Evolutionary conservation across 345 rosid species (phyloP), one percentile per base, ranked within the genome.

Genomic region (Theobroma cacao): DNA sequence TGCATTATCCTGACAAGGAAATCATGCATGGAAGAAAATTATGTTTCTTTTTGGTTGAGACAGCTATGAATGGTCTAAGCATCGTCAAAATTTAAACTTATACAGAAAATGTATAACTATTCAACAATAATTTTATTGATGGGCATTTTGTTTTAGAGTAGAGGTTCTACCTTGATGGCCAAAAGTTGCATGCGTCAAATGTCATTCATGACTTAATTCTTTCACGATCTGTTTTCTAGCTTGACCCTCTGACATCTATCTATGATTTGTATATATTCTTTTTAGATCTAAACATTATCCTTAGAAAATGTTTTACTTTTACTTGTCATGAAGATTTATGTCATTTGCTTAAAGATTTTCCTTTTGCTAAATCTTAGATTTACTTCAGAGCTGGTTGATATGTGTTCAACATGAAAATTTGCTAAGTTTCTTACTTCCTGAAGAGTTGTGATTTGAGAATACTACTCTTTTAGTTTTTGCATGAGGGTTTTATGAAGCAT

Each of bases 401-500:
- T 41, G 52, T 1, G 11, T 67, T 67, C 53, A 67, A 6, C 53
- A 2, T 67, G 5, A 67, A 67, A 68, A 15, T 69, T 28, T 45
- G 24, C 59, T 31, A 17, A 48, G 40, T 18, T 48, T 70, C 40
- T 31, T 48, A 17, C 55, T 47, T 75, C 11, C 4, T 59, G 53
- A 60, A 62, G 67, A 26, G 38, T 43, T 41, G 8, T 59, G n/a
- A 26, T 14, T 22, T 68, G 70, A 41, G 60, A 72, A 78, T 75
- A 34, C 1, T 69, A 14, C 18, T 45, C 34, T 33, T 18, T 43
- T 67, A 3, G 10, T 74, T 56, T 73, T 80, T 78, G 62, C 55
- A 15, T 28, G 59, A 52, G 47, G 40, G 22, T 48, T 63, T 64
- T 78, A 28, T 77, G 36, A 36, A 74, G 34, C 36, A 24, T 40